A percentile compares a stretch with the other conserved stretches of the same genome.
Evolutionary conservation across 257 asterid genomes (phyloP).

Genomic region (Penstemon barbatus): DNA sequence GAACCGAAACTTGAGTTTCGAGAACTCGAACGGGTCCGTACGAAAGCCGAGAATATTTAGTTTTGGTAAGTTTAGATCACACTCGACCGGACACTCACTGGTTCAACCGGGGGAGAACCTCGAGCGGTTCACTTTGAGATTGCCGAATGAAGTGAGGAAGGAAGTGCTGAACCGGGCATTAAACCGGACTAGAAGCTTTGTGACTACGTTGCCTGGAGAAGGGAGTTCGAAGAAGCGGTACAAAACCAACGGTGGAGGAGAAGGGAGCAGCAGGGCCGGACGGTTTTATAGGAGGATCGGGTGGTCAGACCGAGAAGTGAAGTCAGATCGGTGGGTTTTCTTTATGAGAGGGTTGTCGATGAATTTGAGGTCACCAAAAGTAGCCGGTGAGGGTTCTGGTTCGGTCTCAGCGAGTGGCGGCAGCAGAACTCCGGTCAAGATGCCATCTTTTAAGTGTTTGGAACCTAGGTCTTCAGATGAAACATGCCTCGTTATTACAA

Average conservation of each 20-base stretch:
- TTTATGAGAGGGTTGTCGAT: conserved; percentile 55
- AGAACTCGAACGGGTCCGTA: conserved; percentile 18
- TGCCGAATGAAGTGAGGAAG: conserved; percentile 44
- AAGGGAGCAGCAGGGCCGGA: conserved; percentile 51
- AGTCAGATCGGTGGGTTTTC: conserved; percentile 76
- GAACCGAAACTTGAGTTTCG: conserved; percentile 7
- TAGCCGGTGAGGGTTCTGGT: conserved; percentile 36
- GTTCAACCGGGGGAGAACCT: conserved; percentile 48
- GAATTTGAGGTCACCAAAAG: conserved; percentile 44
- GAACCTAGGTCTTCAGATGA: conserved; percentile 65
- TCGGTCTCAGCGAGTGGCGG: conserved; percentile 31
- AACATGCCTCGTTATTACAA: conserved; percentile 31
- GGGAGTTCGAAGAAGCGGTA: conserved; percentile 51
- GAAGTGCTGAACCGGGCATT: conserved; percentile 50
- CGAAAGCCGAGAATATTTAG: conserved; percentile 25
- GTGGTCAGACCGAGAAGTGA: conserved; percentile 35
- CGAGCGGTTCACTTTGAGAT: conserved; percentile 50
- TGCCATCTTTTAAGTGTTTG: conserved; percentile 70
- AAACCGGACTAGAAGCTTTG: conserved; percentile 49
- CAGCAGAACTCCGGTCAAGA: conserved; percentile 34
- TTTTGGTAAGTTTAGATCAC: conserved; percentile 47
- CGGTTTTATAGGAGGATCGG: conserved; percentile 43
- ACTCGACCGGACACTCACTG: conserved; percentile 77
- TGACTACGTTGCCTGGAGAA: conserved; percentile 35
- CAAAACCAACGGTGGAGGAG: conserved; percentile 46